phyloP scores from a whole-genome alignment of 495 filamentous ascomycete genomes.

The Umbilicaria muhlenbergii region DNA sequence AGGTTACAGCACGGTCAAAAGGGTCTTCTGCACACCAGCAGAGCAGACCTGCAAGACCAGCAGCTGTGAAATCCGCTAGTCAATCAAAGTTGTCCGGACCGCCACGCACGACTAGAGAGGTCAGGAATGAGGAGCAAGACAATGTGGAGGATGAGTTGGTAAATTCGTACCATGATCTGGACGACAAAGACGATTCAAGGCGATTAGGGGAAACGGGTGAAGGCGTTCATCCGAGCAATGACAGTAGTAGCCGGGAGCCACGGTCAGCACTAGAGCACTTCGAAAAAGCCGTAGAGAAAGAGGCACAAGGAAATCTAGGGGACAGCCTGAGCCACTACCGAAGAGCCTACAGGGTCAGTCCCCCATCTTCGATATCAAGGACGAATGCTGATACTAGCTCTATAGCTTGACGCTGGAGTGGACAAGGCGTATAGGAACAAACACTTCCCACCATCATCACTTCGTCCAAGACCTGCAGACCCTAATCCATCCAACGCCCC shows the following conservation, averaged over 20 bases:
- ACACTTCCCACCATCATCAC: conserved; percentile 57
- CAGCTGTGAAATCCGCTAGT: conserved; percentile 6
- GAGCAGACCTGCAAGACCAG: not conserved
- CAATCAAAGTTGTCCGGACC: conserved; percentile 15
- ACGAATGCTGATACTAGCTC: conserved; percentile 9
- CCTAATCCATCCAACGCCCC: conserved; percentile 37
- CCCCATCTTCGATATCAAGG: conserved; percentile 1
- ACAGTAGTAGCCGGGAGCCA: conserved; percentile 32
- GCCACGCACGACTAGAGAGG: conserved; percentile 10
- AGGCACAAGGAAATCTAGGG: conserved; percentile 67
- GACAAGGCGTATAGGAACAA: conserved; percentile 80
- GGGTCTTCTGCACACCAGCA: conserved; percentile 3
- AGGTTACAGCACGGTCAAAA: conserved; percentile 46
- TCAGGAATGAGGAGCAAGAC: conserved; percentile 24
- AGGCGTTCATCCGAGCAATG: conserved; percentile 6
- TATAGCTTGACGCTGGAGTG: conserved; percentile 64
- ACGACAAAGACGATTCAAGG: conserved; percentile 24
- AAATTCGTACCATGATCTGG: conserved; percentile 28
- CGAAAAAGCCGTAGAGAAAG: conserved; percentile 79
- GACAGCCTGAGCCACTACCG: conserved; percentile 83
- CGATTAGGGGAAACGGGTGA: conserved; percentile 25
- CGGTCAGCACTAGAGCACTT: conserved; percentile 81
- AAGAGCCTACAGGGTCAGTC: conserved; percentile 63
- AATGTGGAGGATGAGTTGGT: conserved; percentile 25
- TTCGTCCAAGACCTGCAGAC: conserved; percentile 35